Percentiles rank a stretch among this genome's conserved stretches.
Conservation (phyloP, 805 yeast species). For the Metschnikowia sp. region DNA sequence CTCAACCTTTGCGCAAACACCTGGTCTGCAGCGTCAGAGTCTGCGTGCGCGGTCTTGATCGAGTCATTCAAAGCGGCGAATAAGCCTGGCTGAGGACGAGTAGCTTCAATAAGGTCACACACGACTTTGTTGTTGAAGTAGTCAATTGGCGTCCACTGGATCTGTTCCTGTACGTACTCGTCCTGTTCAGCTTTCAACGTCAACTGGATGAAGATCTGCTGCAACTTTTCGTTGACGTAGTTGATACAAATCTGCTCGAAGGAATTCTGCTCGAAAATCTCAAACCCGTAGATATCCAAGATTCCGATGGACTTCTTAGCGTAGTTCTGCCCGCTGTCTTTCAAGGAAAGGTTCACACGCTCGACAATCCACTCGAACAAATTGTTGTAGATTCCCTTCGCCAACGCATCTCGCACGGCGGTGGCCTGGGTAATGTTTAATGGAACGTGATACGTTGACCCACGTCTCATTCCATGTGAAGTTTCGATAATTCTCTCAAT, state of each 20-base stretch:
- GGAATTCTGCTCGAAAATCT: constrained; percentile 90
- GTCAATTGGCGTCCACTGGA: constrained; percentile 96
- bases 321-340: constrained; percentile 35
- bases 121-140: constrained; percentile 95
- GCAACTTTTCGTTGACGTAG: constrained; percentile 92
- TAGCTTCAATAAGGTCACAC: constrained; percentile 91
- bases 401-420: constrained; percentile 92
- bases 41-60: constrained; percentile 97
- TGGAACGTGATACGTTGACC: constrained; percentile 93
- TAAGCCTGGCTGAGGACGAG: constrained; percentile 87
- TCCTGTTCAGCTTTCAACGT: constrained; percentile 97
- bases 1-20: constrained; percentile 90
- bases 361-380: constrained; percentile 95
- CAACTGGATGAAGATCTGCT: constrained; percentile 93
- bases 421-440: constrained; percentile 88
- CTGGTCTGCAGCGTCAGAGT: constrained; percentile 93
- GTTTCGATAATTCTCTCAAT: constrained; percentile 87
- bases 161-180: constrained; percentile 91
- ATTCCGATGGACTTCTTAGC: constrained; percentile 78
- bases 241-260: constrained; percentile 95
- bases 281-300: constrained; percentile 94
- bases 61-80: constrained; percentile 97
- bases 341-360: constrained; percentile 77
- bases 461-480: constrained; percentile 82
- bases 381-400: constrained; percentile 90